phyloP scores from a whole-genome alignment of 495 filamentous ascomycete genomes.

The Aspergillus wentii region DNA sequence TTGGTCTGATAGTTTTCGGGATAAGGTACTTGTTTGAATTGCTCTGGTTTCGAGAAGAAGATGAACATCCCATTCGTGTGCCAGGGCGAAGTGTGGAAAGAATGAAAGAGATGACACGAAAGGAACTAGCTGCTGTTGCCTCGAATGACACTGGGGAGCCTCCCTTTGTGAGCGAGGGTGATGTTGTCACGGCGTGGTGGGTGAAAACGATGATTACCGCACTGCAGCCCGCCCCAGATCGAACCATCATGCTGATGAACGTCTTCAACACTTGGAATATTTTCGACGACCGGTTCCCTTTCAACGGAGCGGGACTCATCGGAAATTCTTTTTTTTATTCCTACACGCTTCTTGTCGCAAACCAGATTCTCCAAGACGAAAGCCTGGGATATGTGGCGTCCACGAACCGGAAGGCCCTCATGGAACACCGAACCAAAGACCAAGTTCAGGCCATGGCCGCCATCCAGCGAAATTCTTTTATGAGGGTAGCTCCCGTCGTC shows the following conservation, averaged over 20 bases:
- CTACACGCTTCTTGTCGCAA: slow-evolving; percentile 18
- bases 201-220: slow-evolving; percentile 11
- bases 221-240: slow-evolving; percentile 8
- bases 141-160: neutral
- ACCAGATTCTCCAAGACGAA: slow-evolving; percentile 20
- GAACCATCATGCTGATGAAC: slow-evolving; percentile 16
- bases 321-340: slow-evolving; percentile 26
- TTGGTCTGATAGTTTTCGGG: slow-evolving; percentile 23
- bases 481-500: neutral
- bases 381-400: slow-evolving; percentile 27
- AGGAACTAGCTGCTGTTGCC: slow-evolving; percentile 6
- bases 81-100: slow-evolving; percentile 10
- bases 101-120: slow-evolving; percentile 9
- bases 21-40: slow-evolving; percentile 25
- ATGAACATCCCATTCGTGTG: slow-evolving; percentile 19
- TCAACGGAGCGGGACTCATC: slow-evolving; percentile 16
- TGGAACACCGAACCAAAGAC: slow-evolving; percentile 13
- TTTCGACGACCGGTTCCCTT: slow-evolving; percentile 13
- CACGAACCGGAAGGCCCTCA: slow-evolving; percentile 23
- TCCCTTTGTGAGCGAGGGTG: slow-evolving; percentile 25
- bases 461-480: neutral
- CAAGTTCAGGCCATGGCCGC: slow-evolving; percentile 7
- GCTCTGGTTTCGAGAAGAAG: slow-evolving; percentile 21
- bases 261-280: slow-evolving; percentile 13
- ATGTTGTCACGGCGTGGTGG: slow-evolving; percentile 23